phyloP scores from a whole-genome alignment of 192 early-diverging fungal species.

The Coemansia furcata region DNA sequence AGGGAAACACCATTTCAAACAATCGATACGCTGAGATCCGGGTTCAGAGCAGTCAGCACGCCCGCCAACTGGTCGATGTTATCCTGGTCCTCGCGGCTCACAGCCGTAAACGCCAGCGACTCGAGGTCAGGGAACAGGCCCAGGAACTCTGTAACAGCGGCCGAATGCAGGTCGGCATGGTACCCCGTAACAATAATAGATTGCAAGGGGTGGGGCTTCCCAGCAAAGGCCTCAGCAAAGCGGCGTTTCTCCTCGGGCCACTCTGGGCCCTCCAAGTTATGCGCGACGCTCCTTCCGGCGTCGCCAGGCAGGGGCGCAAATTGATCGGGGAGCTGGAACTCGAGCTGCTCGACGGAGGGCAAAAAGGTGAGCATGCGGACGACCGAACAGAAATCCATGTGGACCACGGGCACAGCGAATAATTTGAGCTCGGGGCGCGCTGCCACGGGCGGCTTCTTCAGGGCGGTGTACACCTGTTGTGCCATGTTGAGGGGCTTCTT shows the following conservation, averaged over 20 bases:
- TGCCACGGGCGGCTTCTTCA: conserved; percentile 27
- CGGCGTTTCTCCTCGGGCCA: conserved; percentile 42
- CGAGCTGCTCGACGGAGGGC: conserved; percentile 48
- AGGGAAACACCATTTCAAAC: neutral
- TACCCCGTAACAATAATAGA: conserved; percentile 42
- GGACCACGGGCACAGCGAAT: conserved; percentile 35
- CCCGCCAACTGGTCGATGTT: conserved; percentile 52
- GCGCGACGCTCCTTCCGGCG: conserved; percentile 12
- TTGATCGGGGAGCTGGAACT: conserved; percentile 47
- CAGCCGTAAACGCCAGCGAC: conserved; percentile 32
- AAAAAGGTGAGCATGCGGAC: conserved; percentile 30
- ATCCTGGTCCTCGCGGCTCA: conserved; percentile 47
- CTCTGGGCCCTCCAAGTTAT: conserved; percentile 39
- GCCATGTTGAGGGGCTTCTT: conserved; percentile 39
- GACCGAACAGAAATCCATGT: conserved; percentile 48
- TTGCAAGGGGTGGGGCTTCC: conserved; percentile 41
- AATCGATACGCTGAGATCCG: conserved; percentile 45
- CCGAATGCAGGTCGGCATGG: conserved; percentile 45
- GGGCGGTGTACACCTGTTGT: conserved; percentile 28
- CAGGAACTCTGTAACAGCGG: conserved; percentile 42
- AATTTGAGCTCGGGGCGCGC: conserved; percentile 39
- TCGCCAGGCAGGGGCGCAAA: conserved; percentile 9
- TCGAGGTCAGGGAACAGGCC: conserved; percentile 48
- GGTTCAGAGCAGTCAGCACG: conserved; percentile 44
- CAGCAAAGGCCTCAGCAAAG: conserved; percentile 32